A percentile compares a stretch with the other conserved stretches of the same genome.
Evolutionary conservation across 73 alveolate species (phyloP).

Genomic region (Blepharisma japonicum): DNA sequence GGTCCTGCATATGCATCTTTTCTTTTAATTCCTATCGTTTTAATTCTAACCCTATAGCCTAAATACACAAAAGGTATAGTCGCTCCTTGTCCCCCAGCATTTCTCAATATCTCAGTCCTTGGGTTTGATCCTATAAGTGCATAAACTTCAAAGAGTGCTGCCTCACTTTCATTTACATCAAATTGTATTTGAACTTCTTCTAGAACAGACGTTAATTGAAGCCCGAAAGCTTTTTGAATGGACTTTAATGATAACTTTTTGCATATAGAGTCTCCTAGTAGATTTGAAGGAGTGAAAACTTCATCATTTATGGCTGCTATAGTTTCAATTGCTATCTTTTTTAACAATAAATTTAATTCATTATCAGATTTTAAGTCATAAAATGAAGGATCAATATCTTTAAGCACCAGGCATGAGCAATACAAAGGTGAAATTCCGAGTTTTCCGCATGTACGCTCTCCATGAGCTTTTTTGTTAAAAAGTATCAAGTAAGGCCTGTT

Average conservation of each 20-base stretch:
- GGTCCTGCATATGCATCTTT: conserved; percentile 5
- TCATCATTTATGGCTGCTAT: background rate
- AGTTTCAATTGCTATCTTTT: background rate
- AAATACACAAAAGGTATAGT: background rate
- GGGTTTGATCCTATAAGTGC: background rate
- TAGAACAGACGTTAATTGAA: background rate
- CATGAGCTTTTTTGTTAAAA: background rate
- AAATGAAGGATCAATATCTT: background rate
- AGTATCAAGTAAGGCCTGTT: background rate
- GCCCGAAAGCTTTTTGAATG: background rate
- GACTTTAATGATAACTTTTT: background rate
- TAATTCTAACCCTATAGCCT: background rate
- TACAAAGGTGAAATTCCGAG: background rate
- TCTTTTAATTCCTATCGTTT: background rate
- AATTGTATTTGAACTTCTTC: background rate
- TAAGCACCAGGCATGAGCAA: background rate
- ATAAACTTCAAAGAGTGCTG: background rate
- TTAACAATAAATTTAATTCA: background rate
- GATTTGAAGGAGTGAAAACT: background rate
- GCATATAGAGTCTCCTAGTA: background rate
- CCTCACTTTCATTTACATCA: background rate
- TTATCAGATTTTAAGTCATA: background rate
- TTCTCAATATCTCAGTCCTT: background rate
- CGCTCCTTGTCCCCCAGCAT: background rate
- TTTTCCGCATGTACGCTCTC: background rate